Evolutionary conservation across 169 alveolate species (phyloP).

Genomic region (Plasmodium cynomolgi): DNA sequence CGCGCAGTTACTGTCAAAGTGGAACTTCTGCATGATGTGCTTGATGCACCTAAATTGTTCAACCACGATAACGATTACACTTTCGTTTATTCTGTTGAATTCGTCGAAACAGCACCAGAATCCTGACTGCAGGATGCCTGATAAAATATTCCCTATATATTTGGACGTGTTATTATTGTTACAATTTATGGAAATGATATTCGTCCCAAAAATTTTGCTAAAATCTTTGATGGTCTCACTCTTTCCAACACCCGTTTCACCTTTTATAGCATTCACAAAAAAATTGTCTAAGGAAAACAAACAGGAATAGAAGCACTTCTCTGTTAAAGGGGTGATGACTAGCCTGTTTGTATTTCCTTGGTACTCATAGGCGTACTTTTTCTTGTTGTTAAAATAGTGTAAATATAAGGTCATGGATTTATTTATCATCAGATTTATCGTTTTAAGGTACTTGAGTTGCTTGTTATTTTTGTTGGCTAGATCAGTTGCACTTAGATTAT

Average conservation of each 20-base stretch:
- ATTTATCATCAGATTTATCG: slow-evolving; percentile 61
- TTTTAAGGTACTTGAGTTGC: slow-evolving; percentile 54
- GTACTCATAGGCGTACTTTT: slow-evolving; percentile 97
- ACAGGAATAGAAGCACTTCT: slow-evolving; percentile 96
- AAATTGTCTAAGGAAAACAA: slow-evolving; percentile 94
- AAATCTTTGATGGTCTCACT: slow-evolving; percentile 97
- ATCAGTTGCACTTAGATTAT: slow-evolving; percentile 1
- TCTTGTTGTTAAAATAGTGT: slow-evolving; percentile 94
- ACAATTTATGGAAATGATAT: slow-evolving; percentile 96
- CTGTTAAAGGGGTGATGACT: slow-evolving; percentile 97
- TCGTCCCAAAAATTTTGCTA: slow-evolving; percentile 95
- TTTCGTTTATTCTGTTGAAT: slow-evolving; percentile 97
- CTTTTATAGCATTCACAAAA: slow-evolving; percentile 98
- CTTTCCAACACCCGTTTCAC: slow-evolving; percentile 99
- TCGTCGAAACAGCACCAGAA: slow-evolving; percentile 99
- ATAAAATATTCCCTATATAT: slow-evolving; percentile 95
- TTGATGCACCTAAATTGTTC: slow-evolving; percentile 93
- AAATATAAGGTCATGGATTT: slow-evolving; percentile 86
- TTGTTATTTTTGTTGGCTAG: slow-evolving; percentile 36
- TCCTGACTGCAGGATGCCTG: slow-evolving; percentile 95
- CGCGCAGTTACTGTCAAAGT: not conserved
- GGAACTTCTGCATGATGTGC: slow-evolving; percentile 83
- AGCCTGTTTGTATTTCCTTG: slow-evolving; percentile 97
- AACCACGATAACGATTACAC: slow-evolving; percentile 96
- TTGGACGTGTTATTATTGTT: slow-evolving; percentile 94